These are phyloP conservation scores for Moesziomyces globuligerus DNA, from an alignment of 1,284 basidiomycete species.

Conservation along the genomic window DNA sequence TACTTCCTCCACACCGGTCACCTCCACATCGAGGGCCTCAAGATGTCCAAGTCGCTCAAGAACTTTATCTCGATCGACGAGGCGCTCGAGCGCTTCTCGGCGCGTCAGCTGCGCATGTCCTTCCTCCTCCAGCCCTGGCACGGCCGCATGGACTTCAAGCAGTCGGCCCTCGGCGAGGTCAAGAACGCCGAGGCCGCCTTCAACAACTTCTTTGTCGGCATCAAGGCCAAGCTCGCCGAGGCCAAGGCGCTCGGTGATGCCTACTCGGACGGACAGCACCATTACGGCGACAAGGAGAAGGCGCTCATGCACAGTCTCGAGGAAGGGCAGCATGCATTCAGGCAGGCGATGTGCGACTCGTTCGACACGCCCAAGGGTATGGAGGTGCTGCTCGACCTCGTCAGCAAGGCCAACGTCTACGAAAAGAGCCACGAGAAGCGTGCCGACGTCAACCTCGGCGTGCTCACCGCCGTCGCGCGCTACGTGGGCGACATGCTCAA, in stretches of 20 bases:
- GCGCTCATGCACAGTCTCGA: conserved; percentile 73
- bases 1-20: conserved; percentile 99
- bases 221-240: conserved; percentile 78
- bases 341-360: conserved; percentile 91
- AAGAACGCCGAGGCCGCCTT: conserved; percentile 84
- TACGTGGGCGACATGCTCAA: conserved; percentile 91
- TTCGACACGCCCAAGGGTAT: conserved; percentile 94
- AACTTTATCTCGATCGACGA: conserved; percentile 99
- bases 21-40: conserved; percentile 96
- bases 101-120: conserved; percentile 91
- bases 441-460: conserved; percentile 74
- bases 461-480: conserved; percentile 79
- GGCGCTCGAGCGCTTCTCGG: conserved; percentile 84
- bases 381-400: conserved; percentile 80
- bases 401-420: conserved; percentile 90
- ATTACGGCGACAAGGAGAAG: conserved; percentile 63
- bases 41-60: conserved; percentile 99
- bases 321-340: conserved; percentile 81
- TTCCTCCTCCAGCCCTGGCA: conserved; percentile 95
- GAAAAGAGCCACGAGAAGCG: conserved; percentile 70
- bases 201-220: conserved; percentile 93
- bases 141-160: conserved; percentile 91
- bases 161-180: conserved; percentile 85
- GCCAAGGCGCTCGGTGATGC: conserved; percentile 64
- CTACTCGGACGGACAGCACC: conserved; percentile 70